phyloP scores from a whole-genome alignment of 23 red algal genomes.

The Gracilaria gracilis region DNA sequence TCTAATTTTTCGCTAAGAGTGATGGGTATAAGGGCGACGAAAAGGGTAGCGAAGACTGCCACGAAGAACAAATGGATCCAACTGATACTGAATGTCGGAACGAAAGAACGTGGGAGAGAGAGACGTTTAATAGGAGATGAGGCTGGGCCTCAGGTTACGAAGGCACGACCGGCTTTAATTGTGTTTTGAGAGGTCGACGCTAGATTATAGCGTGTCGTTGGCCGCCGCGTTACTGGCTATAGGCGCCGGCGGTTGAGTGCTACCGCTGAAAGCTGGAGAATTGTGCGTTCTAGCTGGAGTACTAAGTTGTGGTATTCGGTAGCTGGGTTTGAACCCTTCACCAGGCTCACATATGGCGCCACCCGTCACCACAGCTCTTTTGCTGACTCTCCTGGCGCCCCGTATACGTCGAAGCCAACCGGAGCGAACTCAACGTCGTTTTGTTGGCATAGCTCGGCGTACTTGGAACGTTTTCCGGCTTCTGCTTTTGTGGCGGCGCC shows the following conservation, averaged over 20 bases:
- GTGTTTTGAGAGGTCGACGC: too few relatives aligned
- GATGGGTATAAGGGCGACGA: too few relatives aligned
- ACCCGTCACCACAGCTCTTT: neutral
- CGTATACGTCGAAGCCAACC: constrained; percentile 20
- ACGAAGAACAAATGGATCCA: too few relatives aligned
- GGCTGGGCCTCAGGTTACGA: too few relatives aligned
- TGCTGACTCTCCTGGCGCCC: neutral
- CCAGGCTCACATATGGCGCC: neutral
- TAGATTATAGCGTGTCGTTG: too few relatives aligned
- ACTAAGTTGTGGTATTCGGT: constrained; percentile 2
- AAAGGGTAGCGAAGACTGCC: too few relatives aligned
- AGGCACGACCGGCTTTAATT: too few relatives aligned
- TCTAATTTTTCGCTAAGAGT: too few relatives aligned
- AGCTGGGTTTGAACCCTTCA: neutral
- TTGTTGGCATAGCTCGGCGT: neutral
- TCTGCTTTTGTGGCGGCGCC: neutral
- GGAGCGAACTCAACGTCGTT: constrained; percentile 1
- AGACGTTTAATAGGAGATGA: too few relatives aligned
- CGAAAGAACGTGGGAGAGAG: too few relatives aligned
- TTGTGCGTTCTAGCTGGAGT: neutral
- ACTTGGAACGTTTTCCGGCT: neutral
- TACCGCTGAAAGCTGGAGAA: neutral
- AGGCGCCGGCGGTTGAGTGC: neutral
- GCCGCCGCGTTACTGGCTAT: too few relatives aligned
- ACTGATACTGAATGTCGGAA: too few relatives aligned